Conservation (phyloP, 2,329 filamentous ascomycete genomes). For the Aspergillus sp. region DNA sequence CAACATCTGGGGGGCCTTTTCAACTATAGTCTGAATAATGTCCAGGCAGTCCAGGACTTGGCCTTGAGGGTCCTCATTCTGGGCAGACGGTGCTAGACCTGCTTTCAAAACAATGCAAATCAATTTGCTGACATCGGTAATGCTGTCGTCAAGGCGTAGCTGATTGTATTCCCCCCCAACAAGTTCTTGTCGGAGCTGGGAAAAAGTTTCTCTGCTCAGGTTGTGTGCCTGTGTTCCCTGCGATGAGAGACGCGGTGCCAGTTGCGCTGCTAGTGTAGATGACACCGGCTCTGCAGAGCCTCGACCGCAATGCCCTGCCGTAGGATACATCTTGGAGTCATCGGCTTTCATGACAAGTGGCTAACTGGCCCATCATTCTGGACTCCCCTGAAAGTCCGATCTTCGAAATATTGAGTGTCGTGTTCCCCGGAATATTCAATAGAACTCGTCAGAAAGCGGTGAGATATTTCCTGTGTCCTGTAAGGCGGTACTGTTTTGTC, state of each 20-base stretch:
- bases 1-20: constrained; percentile 67
- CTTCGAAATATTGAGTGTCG: neutral
- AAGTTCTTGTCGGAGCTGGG: constrained; percentile 68
- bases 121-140: constrained; percentile 78
- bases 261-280: constrained; percentile 83
- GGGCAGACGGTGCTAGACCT: constrained; percentile 59
- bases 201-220: constrained; percentile 71
- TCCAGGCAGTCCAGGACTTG: constrained; percentile 67
- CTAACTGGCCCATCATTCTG: neutral
- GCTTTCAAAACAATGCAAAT: constrained; percentile 81
- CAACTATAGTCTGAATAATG: constrained; percentile 72
- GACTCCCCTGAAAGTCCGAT: neutral
- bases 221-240: constrained; percentile 61
- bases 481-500: too few species aligned
- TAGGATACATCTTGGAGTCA: constrained; percentile 16
- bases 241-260: constrained; percentile 76
- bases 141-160: constrained; percentile 60
- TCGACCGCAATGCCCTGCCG: constrained; percentile 20
- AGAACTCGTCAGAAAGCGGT: neutral
- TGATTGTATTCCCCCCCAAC: constrained; percentile 48
- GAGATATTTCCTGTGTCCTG: neutral
- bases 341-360: constrained; percentile 25
- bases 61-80: constrained; percentile 55
- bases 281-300: constrained; percentile 47
- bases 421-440: neutral